Evolutionary conservation across 345 rosid species (phyloP).

Genomic region (Lumnitzera racemosa): DNA sequence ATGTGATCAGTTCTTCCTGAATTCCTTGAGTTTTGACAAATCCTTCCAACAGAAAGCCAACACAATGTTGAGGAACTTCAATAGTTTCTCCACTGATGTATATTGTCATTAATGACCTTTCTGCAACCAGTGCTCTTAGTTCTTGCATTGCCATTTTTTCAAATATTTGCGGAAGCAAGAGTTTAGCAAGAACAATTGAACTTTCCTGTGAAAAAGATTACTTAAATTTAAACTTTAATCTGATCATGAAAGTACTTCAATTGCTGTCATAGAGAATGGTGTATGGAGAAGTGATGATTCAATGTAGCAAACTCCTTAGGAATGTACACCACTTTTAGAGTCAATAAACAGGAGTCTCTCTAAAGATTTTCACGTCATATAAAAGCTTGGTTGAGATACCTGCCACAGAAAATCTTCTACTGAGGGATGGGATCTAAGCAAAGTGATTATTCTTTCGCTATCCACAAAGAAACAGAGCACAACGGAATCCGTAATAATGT

Average conservation of each 20-base stretch:
- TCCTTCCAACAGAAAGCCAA: conserved; percentile 83
- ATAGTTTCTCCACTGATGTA: conserved; percentile 63
- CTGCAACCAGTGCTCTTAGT: conserved; percentile 61
- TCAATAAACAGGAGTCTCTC: too few species aligned
- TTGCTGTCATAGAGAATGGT: too few species aligned
- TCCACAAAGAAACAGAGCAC: conserved; percentile 66
- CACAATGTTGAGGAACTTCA: conserved; percentile 46
- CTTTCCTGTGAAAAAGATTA: conserved; percentile 59
- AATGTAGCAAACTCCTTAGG: too few species aligned
- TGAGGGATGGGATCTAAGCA: conserved; percentile 50
- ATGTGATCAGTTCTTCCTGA: conserved; percentile 48
- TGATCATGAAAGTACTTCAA: background rate
- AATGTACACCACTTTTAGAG: too few species aligned
- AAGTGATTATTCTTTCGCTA: conserved; percentile 47
- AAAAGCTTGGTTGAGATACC: conserved; percentile 32
- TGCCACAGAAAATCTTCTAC: conserved; percentile 80
- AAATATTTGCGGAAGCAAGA: conserved; percentile 81
- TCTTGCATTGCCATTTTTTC: conserved; percentile 78
- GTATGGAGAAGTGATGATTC: too few species aligned
- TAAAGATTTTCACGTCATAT: background rate
- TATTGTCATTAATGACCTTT: conserved; percentile 51
- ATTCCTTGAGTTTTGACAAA: conserved; percentile 45
- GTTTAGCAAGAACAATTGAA: conserved; percentile 63
- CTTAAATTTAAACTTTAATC: background rate
- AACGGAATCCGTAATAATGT: conserved; percentile 74